Percentiles rank a stretch among this genome's conserved stretches.
phyloP scores from a whole-genome alignment of 352 stramenopile genomes.

The Ophiocytium majus region DNA sequence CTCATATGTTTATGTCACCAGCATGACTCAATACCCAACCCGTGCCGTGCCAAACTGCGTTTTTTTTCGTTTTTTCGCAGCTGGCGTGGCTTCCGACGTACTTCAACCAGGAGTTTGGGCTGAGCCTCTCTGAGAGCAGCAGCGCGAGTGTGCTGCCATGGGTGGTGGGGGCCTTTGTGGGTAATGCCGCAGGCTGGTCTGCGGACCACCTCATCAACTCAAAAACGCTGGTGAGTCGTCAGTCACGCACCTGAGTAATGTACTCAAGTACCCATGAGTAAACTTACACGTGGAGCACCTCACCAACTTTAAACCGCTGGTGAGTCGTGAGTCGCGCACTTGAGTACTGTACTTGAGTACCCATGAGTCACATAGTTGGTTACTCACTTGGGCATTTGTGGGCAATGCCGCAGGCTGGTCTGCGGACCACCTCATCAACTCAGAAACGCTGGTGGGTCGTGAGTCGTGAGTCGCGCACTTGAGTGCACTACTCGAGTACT shows the following conservation, averaged over 20 bases:
- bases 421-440: constrained; percentile 43
- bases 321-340: too few relatives aligned
- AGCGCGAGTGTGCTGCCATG: constrained; percentile 51
- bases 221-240: not conserved
- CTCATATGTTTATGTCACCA: too few relatives aligned
- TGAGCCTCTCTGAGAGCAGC: constrained; percentile 40
- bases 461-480: too few relatives aligned
- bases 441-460: not conserved
- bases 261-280: too few relatives aligned
- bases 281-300: too few relatives aligned
- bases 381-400: constrained; percentile 36
- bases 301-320: too few relatives aligned
- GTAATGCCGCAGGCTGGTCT: constrained; percentile 39
- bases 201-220: constrained; percentile 43
- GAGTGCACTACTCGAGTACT: too few relatives aligned
- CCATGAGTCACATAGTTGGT: too few relatives aligned
- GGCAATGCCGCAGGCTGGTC: constrained; percentile 44
- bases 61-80: not conserved
- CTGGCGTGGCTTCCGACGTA: constrained; percentile 53
- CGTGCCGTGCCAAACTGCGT: too few relatives aligned
- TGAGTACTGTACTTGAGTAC: too few relatives aligned
- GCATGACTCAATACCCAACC: too few relatives aligned
- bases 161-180: constrained; percentile 43
- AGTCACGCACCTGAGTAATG: too few relatives aligned
- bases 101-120: constrained; percentile 51